These are phyloP conservation scores for Rhynchospora breviuscula DNA, from an alignment of 176 grass and related monocot genomes.

Conservation along the genomic window DNA sequence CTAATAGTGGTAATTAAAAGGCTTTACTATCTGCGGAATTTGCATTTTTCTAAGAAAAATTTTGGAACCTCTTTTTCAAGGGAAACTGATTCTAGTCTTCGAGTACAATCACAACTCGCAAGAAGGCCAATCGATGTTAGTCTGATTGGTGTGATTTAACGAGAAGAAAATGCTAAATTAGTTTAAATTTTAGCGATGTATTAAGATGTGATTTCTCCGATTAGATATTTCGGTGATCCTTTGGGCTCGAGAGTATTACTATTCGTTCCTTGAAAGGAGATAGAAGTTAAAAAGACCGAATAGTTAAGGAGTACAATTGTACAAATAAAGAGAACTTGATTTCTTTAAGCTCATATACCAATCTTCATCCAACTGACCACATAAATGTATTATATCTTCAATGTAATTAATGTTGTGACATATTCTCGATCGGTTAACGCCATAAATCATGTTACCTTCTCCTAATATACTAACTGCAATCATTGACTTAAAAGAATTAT, in stretches of 20 bases:
- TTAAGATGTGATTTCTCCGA: not conserved
- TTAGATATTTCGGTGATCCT: not conserved
- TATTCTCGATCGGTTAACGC: no score
- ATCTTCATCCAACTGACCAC: no score
- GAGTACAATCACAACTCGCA: not conserved
- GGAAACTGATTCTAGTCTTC: not conserved
- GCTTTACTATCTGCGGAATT: not conserved
- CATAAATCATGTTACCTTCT: no score
- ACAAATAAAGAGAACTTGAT: no score
- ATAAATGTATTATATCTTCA: no score
- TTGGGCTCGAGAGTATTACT: not conserved
- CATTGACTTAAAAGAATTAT: no score
- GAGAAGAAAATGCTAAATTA: not conserved
- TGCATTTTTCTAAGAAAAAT: not conserved
- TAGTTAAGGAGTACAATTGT: no score
- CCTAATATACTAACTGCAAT: no score
- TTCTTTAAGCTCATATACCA: no score
- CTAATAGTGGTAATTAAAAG: not conserved
- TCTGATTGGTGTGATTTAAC: not conserved
- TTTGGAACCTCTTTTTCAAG: not conserved
- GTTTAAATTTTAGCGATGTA: not conserved
- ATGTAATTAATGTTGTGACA: no score
- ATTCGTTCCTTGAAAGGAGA: not conserved
- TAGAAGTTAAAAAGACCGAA: not conserved
- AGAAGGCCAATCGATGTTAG: not conserved